Evolutionary conservation across 2,329 filamentous ascomycete species (phyloP).

Genomic region (Pseudogymnoascus sp.): DNA sequence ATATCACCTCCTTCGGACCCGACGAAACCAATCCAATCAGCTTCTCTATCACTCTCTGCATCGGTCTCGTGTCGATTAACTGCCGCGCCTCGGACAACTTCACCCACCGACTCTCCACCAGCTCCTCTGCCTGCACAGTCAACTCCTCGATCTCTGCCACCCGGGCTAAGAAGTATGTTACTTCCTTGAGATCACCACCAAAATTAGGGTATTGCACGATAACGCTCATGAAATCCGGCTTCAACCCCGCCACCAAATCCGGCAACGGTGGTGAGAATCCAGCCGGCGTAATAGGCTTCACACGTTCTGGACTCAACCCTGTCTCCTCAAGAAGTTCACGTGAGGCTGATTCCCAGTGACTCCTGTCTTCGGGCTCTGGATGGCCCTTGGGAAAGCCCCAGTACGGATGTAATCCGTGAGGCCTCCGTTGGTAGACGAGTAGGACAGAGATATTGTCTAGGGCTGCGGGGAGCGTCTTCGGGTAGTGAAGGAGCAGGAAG

Average conservation of each 20-base stretch:
- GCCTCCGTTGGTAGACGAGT: neutral
- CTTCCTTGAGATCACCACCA: neutral
- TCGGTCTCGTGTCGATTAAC: neutral
- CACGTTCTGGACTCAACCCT: neutral
- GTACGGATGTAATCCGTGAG: neutral
- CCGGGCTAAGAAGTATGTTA: neutral
- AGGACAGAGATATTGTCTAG: neutral
- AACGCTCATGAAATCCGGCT: neutral
- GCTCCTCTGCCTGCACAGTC: neutral
- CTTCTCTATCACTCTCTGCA: neutral
- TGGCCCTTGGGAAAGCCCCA: neutral
- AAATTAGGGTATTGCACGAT: neutral
- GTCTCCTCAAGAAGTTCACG: neutral
- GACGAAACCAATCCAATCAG: neutral
- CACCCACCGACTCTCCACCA: conserved; percentile 3
- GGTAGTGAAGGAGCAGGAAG: neutral
- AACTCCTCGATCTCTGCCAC: neutral
- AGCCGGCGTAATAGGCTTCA: neutral
- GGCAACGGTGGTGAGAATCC: neutral
- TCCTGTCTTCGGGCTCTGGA: neutral
- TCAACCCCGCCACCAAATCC: neutral
- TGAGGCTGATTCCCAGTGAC: neutral
- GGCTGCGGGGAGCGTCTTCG: neutral
- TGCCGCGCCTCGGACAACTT: neutral
- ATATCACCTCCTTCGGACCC: neutral